phyloP scores from a whole-genome alignment of 2,329 filamentous ascomycete species.

The Sordariomycetes sp. region DNA sequence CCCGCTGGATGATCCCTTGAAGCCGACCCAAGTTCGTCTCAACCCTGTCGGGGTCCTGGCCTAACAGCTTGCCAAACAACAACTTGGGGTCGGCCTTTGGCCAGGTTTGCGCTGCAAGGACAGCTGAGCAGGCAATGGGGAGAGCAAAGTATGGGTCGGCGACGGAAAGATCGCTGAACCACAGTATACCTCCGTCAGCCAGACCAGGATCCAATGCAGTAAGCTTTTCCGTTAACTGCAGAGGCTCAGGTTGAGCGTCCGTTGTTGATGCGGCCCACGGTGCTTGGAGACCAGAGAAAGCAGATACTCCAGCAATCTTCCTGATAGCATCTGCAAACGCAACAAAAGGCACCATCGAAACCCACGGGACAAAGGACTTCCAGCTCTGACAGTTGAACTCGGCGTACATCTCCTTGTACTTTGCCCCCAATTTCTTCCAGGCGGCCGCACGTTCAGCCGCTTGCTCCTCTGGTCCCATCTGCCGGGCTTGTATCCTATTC shows the following conservation, averaged over 20 bases:
- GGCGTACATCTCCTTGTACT: no score
- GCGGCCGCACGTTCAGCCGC: background rate
- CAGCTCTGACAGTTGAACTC: conserved; percentile 31
- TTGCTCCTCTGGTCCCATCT: background rate
- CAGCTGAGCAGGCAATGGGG: conserved; percentile 25
- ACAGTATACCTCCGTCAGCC: conserved; percentile 40
- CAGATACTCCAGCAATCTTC: background rate
- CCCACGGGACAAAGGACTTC: conserved; percentile 30
- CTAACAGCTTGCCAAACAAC: no score
- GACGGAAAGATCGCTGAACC: conserved; percentile 45
- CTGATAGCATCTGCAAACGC: conserved; percentile 40
- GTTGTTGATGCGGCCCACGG: no score
- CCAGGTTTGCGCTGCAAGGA: conserved; percentile 19
- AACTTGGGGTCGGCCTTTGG: no score
- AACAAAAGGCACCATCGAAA: conserved; percentile 37
- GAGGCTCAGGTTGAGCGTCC: no score
- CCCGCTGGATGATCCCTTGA: background rate
- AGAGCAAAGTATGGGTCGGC: conserved; percentile 42
- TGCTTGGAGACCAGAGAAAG: background rate
- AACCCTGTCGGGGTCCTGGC: no score
- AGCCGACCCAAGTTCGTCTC: conserved; percentile 2
- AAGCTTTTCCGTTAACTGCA: no score
- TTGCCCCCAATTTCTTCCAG: no score
- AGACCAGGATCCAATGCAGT: conserved; percentile 34
- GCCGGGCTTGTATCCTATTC: conserved; percentile 13